A percentile compares a stretch with the other conserved stretches of the same genome.
These are phyloP conservation scores for Diaporthe sp. DNA, from an alignment of 2,329 filamentous ascomycete species.

Conservation along the genomic window DNA sequence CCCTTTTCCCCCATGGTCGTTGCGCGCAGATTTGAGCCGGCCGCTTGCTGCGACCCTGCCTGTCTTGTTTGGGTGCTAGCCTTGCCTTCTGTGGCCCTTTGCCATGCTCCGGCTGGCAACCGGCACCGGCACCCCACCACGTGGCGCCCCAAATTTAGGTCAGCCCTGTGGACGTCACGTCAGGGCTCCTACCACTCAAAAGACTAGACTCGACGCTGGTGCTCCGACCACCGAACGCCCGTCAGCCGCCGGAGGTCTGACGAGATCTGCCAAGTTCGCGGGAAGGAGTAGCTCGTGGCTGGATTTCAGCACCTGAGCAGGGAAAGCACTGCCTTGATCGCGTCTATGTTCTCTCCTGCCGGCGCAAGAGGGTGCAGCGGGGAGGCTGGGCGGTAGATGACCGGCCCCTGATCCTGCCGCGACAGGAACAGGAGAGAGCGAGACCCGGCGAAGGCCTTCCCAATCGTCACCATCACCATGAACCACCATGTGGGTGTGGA, in stretches of 20 bases:
- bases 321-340: not conserved
- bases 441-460: not conserved
- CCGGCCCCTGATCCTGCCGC: slow-evolving; percentile 13
- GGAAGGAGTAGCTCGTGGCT: slow-evolving; percentile 27
- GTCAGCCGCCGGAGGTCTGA: slow-evolving; percentile 12
- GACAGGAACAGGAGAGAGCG: slow-evolving; percentile 4
- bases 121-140: slow-evolving; percentile 27
- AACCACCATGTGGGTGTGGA: not conserved
- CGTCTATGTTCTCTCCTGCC: not conserved
- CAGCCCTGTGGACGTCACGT: slow-evolving; percentile 13
- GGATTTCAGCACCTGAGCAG: too few relatives aligned
- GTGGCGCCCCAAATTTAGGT: slow-evolving; percentile 37
- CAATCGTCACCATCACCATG: not conserved
- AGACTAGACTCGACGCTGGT: not conserved
- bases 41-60: not conserved
- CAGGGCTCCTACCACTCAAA: not conserved
- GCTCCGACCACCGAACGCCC: not conserved
- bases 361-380: not conserved
- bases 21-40: slow-evolving; percentile 24
- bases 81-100: not conserved
- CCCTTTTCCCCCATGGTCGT: not conserved
- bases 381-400: not conserved
- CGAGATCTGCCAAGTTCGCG: slow-evolving; percentile 33
- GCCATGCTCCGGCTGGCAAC: slow-evolving; percentile 1
- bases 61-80: slow-evolving; percentile 2